Percentiles rank a stretch among this genome's conserved stretches.
Evolutionary conservation across 1,284 basidiomycete species (phyloP).

Genomic region (Naganishia liquefaciens): DNA sequence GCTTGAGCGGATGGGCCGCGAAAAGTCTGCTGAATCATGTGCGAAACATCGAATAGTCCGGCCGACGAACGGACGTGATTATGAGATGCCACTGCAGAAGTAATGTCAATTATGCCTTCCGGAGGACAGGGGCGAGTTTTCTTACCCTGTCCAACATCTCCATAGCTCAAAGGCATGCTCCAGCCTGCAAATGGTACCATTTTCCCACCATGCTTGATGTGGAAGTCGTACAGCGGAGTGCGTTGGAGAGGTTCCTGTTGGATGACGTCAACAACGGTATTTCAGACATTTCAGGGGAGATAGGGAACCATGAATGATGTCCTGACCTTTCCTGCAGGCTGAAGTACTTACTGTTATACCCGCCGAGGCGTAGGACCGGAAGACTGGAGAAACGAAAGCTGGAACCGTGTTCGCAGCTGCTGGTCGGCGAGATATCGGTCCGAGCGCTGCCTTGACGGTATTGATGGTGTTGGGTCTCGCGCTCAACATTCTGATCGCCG

Average conservation of each 20-base stretch:
- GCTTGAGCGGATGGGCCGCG: slow-evolving; percentile 69
- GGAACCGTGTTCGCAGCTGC: neutral
- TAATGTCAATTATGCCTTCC: neutral
- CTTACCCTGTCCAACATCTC: slow-evolving; percentile 75
- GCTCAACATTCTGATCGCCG: neutral
- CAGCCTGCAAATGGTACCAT: slow-evolving; percentile 98
- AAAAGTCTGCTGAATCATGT: slow-evolving; percentile 92
- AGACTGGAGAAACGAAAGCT: neutral
- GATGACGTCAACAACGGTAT: slow-evolving; percentile 1
- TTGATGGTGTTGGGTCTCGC: slow-evolving; percentile 10
- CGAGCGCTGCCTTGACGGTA: slow-evolving; percentile 17
- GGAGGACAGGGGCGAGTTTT: slow-evolving; percentile 14
- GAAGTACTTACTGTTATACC: slow-evolving; percentile 6
- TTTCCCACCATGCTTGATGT: slow-evolving; percentile 79
- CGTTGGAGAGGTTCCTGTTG: slow-evolving; percentile 26
- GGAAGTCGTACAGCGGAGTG: slow-evolving; percentile 89
- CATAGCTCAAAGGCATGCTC: slow-evolving; percentile 90
- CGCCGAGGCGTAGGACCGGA: slow-evolving; percentile 13
- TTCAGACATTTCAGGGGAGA: neutral
- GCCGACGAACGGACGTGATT: slow-evolving; percentile 80
- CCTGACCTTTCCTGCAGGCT: neutral
- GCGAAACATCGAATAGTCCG: slow-evolving; percentile 95
- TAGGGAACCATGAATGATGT: neutral
- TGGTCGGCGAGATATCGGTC: neutral
- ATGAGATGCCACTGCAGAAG: slow-evolving; percentile 75